phyloP scores from a whole-genome alignment of 495 filamentous ascomycete genomes.

The Xylaria grammica region DNA sequence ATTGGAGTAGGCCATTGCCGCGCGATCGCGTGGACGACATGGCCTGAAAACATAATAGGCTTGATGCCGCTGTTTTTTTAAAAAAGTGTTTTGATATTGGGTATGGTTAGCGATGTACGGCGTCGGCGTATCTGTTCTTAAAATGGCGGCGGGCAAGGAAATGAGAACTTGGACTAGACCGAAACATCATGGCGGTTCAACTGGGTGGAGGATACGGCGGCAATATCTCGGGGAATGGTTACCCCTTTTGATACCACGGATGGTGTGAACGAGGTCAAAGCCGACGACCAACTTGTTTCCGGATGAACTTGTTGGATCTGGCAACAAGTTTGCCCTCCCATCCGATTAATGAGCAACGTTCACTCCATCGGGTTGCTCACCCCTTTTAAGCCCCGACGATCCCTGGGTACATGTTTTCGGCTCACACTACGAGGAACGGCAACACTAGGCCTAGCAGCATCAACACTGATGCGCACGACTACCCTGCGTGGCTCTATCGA shows the following conservation, averaged over 20 bases:
- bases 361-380: no score
- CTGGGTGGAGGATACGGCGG: not conserved
- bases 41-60: not conserved
- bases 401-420: no score
- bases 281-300: not conserved
- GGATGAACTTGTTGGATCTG: no score
- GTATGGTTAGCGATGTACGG: not conserved
- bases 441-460: no score
- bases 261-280: not conserved
- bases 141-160: not conserved
- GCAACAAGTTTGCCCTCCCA: conserved; percentile 17
- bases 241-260: not conserved
- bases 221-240: not conserved
- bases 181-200: not conserved
- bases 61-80: not conserved
- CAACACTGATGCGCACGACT: no score
- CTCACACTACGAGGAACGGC: no score
- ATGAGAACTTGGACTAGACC: not conserved
- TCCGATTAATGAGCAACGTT: no score
- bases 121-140: not conserved
- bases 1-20: conserved; percentile 19
- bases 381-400: no score
- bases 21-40: not conserved
- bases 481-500: no score
- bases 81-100: not conserved